Evolutionary conservation across 2,329 filamentous ascomycete species (phyloP), one percentile per base, ranked within the genome.

Genomic region (Byssothecium circinans): DNA sequence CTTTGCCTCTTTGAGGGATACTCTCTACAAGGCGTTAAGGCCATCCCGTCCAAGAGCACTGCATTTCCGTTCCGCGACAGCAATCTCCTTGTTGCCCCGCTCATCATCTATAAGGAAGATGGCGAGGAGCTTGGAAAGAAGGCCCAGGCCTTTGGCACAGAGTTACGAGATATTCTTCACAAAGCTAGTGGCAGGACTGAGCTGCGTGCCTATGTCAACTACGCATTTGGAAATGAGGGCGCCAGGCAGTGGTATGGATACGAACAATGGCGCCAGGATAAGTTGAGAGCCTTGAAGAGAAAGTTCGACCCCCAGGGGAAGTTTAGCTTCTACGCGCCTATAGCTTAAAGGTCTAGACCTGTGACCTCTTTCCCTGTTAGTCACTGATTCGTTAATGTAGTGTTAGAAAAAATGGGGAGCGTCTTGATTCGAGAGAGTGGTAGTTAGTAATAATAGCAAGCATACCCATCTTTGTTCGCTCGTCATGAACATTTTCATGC

Each of bases 171-270:
- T 2, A 22, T 37, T 2, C 4, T 37, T 2, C 17, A 22, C 19
- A 19, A 37, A 22, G 35, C 35, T 5, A 20, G 17, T n/a, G 35
- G 35, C 11, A 2, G 22, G 14, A 4, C 2, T 8, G 14, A 37
- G 4, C 15, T 37, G 30, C 32, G 40, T 12, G 17, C 40, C 4
- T 66, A 66, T 41, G 52, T 64, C 7, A 64, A 65, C 41, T 67
- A 65, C 41, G 45, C 45, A 4, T 41, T 35, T 36, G 45, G 49
- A 8, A 45, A 33, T 8, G 61, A 60, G 15, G 29, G 47, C 14
- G 49, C 55, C 14, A 49, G 56, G 33, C 38, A 46, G 1, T 20
- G 61, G 12, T 65, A 65, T 49, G 64, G 59, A 11, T 48, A 53
- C 22, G 56, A 63, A 4, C 35, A 53, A 17, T 37, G 35, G 35